Conservation (phyloP, 2,329 filamentous ascomycete genomes). For the Pestalotiopsis sp. region DNA sequence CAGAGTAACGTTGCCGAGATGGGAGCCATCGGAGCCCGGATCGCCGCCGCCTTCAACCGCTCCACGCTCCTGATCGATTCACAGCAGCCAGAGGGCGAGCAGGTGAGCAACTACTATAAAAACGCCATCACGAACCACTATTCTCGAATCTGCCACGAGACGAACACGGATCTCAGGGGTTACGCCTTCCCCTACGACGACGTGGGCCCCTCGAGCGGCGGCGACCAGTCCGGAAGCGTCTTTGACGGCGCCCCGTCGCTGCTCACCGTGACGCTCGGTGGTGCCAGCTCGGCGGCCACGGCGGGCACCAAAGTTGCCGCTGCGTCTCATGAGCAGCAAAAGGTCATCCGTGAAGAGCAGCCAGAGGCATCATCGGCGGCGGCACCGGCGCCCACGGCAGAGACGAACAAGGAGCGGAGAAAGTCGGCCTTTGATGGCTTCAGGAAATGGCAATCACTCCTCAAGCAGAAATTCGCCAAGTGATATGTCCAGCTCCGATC, state of each 20-base stretch:
- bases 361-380: no score
- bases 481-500: not conserved
- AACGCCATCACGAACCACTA: slow-evolving; percentile 67
- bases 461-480: slow-evolving; percentile 6
- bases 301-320: not conserved
- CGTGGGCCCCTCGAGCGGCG: slow-evolving; percentile 56
- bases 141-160: slow-evolving; percentile 64
- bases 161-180: slow-evolving; percentile 60
- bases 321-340: not conserved
- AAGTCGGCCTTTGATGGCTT: slow-evolving; percentile 1
- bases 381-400: not conserved
- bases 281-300: slow-evolving; percentile 20
- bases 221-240: slow-evolving; percentile 66
- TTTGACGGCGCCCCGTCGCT: slow-evolving; percentile 57
- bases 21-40: slow-evolving; percentile 70
- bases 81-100: slow-evolving; percentile 56
- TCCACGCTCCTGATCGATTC: slow-evolving; percentile 63
- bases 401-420: not conserved
- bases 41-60: slow-evolving; percentile 77
- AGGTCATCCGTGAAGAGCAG: not conserved
- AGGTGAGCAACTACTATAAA: slow-evolving; percentile 54
- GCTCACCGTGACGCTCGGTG: slow-evolving; percentile 61
- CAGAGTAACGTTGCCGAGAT: slow-evolving; percentile 43
- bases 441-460: not conserved
- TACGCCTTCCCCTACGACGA: slow-evolving; percentile 77